Evolutionary conservation across 495 filamentous ascomycete species (phyloP), one percentile per base, ranked within the genome.

Genomic region (Articulospora tetracladia): DNA sequence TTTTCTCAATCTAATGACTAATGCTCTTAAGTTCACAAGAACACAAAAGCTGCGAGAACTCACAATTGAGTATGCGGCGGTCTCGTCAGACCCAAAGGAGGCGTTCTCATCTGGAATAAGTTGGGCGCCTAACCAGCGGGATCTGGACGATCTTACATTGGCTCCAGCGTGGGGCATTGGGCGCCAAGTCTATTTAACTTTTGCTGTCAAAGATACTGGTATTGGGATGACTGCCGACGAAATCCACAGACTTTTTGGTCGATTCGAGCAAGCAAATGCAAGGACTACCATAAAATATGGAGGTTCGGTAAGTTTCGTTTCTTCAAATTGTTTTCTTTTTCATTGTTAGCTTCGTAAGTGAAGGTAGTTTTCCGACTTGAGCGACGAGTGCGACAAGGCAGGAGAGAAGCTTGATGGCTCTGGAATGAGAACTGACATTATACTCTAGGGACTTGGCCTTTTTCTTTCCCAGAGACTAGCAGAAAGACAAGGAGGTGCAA

Each of bases 401-500:
- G n/a, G n/a, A n/a, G n/a, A n/a, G n/a, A n/a, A n/a, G n/a, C n/a
- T 34, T 15, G 15, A 34, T 15, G 30, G 15, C 30, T 34, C n/a
- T 39, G 25, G 10, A 15, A 20, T 46, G 2, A 25, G 26, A 19
- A n/a, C 44, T 57, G 25, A 57, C 41, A 1, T 0, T 10, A 10
- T 39, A 27, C 23, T 27, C 20, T 17, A 61, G 4, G 91, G 91
- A 0, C 79, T 95, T 1, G 91, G 91, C 0, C 77, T 95, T 3
- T 94, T 92, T 72, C 91, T 95, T 57, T 90, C 85, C 26, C 78
- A 87, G 26, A 83, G 85, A 53, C 75, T 95, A 11, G 89, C 87
- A 22, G 89, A 93, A 64, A 69, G 92, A 15, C 89, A 93, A 73
- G 89, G 88, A 23, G 91, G 91, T 8, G 87, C 91, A 58, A 91